These are phyloP conservation scores for Chytridiales sp. DNA, from an alignment of 371 early-diverging fungal genomes.

Conservation along the genomic window DNA sequence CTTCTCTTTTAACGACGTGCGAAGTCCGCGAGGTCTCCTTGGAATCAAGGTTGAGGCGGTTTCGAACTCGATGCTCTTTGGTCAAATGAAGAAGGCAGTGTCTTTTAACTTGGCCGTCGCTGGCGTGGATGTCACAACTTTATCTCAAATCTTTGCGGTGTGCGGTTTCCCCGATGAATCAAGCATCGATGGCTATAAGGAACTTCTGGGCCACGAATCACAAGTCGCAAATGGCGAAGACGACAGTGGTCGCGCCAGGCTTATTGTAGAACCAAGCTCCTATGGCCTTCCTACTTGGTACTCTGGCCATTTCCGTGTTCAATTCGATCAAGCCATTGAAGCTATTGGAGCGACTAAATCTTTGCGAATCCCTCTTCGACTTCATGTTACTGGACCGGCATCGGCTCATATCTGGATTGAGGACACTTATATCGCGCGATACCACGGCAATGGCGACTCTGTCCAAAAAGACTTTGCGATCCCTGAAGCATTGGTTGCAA, in stretches of 20 bases:
- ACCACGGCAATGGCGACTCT: constrained; percentile 72
- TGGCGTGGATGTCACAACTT: constrained; percentile 67
- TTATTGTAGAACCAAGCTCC: no score
- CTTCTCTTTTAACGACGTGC: constrained; percentile 72
- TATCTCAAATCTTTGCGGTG: constrained; percentile 55
- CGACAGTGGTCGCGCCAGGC: no score
- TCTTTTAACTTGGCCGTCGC: constrained; percentile 63
- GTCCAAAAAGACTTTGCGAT: constrained; percentile 75
- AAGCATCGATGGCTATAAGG: constrained; percentile 27
- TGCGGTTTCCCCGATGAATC: constrained; percentile 78
- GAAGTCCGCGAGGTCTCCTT: constrained; percentile 74
- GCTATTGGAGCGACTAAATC: no score
- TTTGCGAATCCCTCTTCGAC: constrained; percentile 60
- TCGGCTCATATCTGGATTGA: constrained; percentile 67
- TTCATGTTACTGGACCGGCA: constrained; percentile 63
- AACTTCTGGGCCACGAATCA: no score
- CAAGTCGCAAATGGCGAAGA: constrained; percentile 17
- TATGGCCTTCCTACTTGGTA: no score
- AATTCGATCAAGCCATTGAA: no score
- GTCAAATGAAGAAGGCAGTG: constrained; percentile 35
- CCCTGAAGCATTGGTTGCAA: constrained; percentile 22
- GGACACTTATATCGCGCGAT: constrained; percentile 63
- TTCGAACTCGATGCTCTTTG: constrained; percentile 28
- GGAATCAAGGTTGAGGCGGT: constrained; percentile 47
- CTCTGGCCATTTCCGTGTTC: no score